Evolutionary conservation across 768 basidiomycete species (phyloP).

Genomic region (Trametes meyenii): DNA sequence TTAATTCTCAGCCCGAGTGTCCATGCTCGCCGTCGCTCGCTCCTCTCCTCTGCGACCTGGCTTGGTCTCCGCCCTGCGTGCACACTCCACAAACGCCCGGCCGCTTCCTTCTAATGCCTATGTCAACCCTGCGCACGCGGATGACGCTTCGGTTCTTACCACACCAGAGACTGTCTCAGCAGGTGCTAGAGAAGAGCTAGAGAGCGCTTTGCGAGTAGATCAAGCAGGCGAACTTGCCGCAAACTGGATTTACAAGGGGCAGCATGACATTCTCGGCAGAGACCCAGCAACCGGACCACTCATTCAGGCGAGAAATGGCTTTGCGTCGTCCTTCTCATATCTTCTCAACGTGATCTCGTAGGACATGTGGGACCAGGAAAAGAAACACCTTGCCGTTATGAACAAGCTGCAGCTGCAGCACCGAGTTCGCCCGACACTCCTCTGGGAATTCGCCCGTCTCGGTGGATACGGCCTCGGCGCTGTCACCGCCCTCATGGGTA

Average conservation of each 20-base stretch:
- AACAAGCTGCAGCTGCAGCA: conserved; percentile 85
- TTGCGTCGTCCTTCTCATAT: background rate
- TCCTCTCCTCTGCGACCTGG: background rate
- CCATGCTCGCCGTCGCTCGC: conserved; percentile 9
- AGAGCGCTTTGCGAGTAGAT: conserved; percentile 83
- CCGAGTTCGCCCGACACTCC: conserved; percentile 76
- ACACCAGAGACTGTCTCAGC: conserved; percentile 58
- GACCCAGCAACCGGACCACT: conserved; percentile 60
- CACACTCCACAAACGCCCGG: conserved; percentile 11
- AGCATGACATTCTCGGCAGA: conserved; percentile 69
- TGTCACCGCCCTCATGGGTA: conserved; percentile 83
- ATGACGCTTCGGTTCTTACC: conserved; percentile 47
- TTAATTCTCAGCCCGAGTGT: background rate
- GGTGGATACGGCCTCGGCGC: conserved; percentile 88
- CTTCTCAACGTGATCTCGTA: conserved; percentile 34
- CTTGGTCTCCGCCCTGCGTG: background rate
- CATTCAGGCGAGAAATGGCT: conserved; percentile 64
- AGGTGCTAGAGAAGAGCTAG: conserved; percentile 53
- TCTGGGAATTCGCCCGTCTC: conserved; percentile 83
- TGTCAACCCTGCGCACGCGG: conserved; percentile 39
- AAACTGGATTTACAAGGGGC: conserved; percentile 94
- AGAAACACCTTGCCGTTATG: conserved; percentile 87
- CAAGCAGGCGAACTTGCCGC: conserved; percentile 96
- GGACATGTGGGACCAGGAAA: conserved; percentile 99
- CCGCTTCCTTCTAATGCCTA: conserved; percentile 39